Evolutionary conservation across 768 basidiomycete genomes (phyloP).

Genomic region (Boletus bicolor): DNA sequence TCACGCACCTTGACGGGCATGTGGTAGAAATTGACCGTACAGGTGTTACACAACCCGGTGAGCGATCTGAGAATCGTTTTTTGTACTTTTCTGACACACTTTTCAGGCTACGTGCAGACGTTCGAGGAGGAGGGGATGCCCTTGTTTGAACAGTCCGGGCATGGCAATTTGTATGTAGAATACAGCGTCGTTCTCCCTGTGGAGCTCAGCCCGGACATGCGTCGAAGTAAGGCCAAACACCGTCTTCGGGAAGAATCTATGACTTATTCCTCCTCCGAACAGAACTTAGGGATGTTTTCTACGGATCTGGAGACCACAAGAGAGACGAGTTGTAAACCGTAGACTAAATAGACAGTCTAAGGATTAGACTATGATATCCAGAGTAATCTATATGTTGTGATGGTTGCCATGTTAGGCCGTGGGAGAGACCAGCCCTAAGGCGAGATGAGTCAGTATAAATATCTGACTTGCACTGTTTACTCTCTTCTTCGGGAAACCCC

Average conservation of each 20-base stretch:
- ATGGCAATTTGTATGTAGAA: constrained; percentile 88
- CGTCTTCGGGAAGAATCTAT: not conserved
- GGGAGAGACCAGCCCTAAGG: constrained; percentile 32
- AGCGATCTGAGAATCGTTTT: constrained; percentile 8
- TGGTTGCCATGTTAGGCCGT: constrained; percentile 15
- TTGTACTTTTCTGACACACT: not conserved
- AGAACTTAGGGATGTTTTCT: constrained; percentile 60
- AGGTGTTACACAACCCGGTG: constrained; percentile 91
- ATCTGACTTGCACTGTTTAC: not conserved
- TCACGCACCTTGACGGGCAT: constrained; percentile 91
- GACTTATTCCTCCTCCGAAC: constrained; percentile 13
- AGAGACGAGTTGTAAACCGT: constrained; percentile 41
- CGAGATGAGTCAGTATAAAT: constrained; percentile 11
- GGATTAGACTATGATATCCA: not conserved
- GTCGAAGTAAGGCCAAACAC: constrained; percentile 60
- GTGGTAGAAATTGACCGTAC: constrained; percentile 63
- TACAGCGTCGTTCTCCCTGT: constrained; percentile 89
- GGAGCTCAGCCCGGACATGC: constrained; percentile 61
- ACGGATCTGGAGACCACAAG: constrained; percentile 28
- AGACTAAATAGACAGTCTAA: constrained; percentile 2
- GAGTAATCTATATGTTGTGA: not conserved
- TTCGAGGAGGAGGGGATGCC: constrained; percentile 92
- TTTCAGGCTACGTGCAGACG: constrained; percentile 77
- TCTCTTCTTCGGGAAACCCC: constrained; percentile 30
- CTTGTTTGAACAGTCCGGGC: constrained; percentile 48